These are phyloP conservation scores for Fusarium mundagurra DNA, from an alignment of 2,329 filamentous ascomycete genomes.

Conservation along the genomic window DNA sequence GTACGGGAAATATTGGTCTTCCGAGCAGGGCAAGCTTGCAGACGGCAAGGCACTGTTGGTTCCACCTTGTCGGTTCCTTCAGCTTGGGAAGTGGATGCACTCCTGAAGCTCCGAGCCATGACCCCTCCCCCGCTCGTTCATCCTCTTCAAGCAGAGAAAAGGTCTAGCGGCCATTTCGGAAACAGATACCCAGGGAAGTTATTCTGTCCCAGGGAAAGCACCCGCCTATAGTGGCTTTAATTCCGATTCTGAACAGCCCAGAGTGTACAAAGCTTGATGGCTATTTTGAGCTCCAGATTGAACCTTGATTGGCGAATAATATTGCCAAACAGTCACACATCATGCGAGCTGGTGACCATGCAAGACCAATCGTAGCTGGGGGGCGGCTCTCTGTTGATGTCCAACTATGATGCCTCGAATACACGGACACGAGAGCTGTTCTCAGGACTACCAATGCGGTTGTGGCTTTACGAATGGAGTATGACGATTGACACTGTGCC, in stretches of 20 bases:
- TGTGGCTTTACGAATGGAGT: not conserved
- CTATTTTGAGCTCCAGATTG: not conserved
- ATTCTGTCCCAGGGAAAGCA: not conserved
- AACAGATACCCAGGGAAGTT: not conserved
- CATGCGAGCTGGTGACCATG: no score
- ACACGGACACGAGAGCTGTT: no score
- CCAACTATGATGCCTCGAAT: no score
- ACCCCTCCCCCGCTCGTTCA: not conserved
- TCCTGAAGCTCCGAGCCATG: not conserved
- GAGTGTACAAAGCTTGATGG: not conserved
- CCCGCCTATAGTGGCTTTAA: not conserved
- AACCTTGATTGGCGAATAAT: not conserved
- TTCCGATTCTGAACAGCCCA: not conserved
- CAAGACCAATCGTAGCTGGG: not conserved
- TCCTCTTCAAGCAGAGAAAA: no score
- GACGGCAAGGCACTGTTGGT: not conserved
- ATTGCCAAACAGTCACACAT: not conserved
- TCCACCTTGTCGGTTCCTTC: not conserved
- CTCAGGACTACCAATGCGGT: no score
- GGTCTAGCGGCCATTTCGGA: no score
- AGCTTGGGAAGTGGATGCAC: not conserved
- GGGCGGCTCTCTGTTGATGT: not conserved
- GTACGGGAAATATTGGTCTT: no score
- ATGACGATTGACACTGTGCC: no score
- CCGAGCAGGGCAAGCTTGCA: not conserved